A percentile compares a stretch with the other conserved stretches of the same genome.
These are phyloP conservation scores for Trametes hirsuta DNA, from an alignment of 1,284 basidiomycete species.

Conservation along the genomic window DNA sequence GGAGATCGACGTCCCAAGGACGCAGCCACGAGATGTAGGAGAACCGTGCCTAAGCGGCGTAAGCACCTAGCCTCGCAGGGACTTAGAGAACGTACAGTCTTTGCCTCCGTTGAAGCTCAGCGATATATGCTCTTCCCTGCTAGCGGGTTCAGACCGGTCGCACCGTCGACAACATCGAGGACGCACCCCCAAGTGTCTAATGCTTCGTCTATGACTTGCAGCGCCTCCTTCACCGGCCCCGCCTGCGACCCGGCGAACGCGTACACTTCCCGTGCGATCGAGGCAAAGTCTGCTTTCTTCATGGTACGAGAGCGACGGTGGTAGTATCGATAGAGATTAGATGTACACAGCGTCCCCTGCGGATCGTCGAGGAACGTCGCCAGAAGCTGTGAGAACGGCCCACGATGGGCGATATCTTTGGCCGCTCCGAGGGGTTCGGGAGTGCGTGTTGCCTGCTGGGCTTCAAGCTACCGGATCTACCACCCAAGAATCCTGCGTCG, in stretches of 20 bases:
- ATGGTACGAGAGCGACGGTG: slow-evolving; percentile 7
- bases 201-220: slow-evolving; percentile 77
- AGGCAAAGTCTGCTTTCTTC: slow-evolving; percentile 29
- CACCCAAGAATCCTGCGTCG: no score
- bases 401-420: neutral
- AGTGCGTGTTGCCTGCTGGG: no score
- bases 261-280: slow-evolving; percentile 61
- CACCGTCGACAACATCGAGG: slow-evolving; percentile 11
- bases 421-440: no score
- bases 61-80: neutral
- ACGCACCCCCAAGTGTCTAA: slow-evolving; percentile 80
- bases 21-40: slow-evolving; percentile 88
- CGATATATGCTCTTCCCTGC: slow-evolving; percentile 68
- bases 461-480: no score
- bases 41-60: slow-evolving; percentile 76
- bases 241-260: slow-evolving; percentile 52
- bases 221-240: slow-evolving; percentile 69
- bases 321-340: neutral
- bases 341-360: neutral
- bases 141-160: neutral
- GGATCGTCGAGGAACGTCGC: neutral
- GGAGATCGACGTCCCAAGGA: slow-evolving; percentile 55
- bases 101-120: slow-evolving; percentile 99
- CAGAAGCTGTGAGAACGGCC: neutral
- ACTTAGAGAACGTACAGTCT: slow-evolving; percentile 75